These are phyloP conservation scores for Akanthomyces uredinophilus DNA, from an alignment of 2,329 filamentous ascomycete species.

Conservation along the genomic window DNA sequence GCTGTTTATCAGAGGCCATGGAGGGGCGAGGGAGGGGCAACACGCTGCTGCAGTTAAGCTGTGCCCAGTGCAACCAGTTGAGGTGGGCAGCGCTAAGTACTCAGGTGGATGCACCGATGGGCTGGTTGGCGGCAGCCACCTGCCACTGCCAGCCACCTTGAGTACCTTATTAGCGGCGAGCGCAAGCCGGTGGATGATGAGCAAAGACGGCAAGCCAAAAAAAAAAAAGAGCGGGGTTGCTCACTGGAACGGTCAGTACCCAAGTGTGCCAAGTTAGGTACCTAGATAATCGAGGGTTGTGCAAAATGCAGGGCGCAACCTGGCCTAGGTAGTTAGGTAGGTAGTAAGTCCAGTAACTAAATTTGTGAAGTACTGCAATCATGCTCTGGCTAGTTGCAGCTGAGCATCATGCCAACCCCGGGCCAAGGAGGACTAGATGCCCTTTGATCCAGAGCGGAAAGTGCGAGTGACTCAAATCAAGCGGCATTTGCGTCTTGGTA, in stretches of 20 bases:
- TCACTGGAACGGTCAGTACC: not conserved
- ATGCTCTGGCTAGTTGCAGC: not conserved
- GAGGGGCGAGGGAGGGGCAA: constrained; percentile 14
- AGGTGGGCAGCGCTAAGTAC: not conserved
- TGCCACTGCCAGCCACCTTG: too few relatives aligned
- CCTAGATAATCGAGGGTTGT: not conserved
- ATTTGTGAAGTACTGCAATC: too few relatives aligned
- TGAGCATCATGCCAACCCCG: not conserved
- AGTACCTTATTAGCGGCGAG: too few relatives aligned
- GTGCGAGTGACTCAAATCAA: not conserved
- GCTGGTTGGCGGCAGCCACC: too few relatives aligned
- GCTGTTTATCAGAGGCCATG: constrained; percentile 10
- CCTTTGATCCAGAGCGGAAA: not conserved
- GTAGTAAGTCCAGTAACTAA: too few relatives aligned
- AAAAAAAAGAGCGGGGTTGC: not conserved
- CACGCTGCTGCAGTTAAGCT: not conserved
- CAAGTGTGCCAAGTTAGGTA: not conserved
- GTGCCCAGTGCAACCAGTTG: not conserved
- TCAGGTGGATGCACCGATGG: too few relatives aligned
- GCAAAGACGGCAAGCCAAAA: too few relatives aligned
- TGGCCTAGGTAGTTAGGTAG: too few relatives aligned
- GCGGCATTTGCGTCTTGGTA: not conserved
- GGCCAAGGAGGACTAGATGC: not conserved
- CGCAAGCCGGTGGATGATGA: too few relatives aligned
- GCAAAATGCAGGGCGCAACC: too few relatives aligned